Evolutionary conservation across 371 early-diverging fungal species (phyloP), one percentile per base, ranked within the genome.

Genomic region (Apophysomyces trapeziformis): DNA sequence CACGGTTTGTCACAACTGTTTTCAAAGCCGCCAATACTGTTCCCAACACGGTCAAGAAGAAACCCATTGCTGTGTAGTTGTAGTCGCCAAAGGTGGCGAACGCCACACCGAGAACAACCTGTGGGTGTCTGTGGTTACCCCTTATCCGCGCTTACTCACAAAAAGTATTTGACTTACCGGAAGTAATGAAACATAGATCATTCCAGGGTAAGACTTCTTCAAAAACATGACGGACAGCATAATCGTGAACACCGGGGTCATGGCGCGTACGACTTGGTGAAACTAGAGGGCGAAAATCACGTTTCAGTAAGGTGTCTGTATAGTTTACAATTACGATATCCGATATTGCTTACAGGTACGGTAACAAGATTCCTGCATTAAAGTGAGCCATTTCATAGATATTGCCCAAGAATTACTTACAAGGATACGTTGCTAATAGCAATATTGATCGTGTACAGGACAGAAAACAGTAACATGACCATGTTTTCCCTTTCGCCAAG

Each of bases 261-360:
- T 95, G 59, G 92, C 90, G 21, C 96, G 86, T 8, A 96, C 92
- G 8, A 93, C 91, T 84, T 96, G 95, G 73, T 96, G 95, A 65
- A 95, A 92, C 72, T 90, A 73, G 32, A 26, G 32, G 32, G 32
- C 11, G 43, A 43, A 14, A 59, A 37, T 2, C 50, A 36, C 16
- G 43, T 3, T 26, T 45, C 46, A 45, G 13, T 45, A 45, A 45
- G 5, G 13, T 12, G 8, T 45, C 12, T 2, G n/a, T 45, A 13
- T 13, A 45, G 46, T 26, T 26, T 6, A 45, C 14, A 13, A 45
- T 7, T 45, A n/a, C 16, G 44, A 46, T 45, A 26, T 41, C 21
- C 37, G 12, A 54, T 46, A 13, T 14, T 26, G 37, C 76, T 68
- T 80, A 80, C 80, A 57, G 80, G 77, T 18, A 80, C 80, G 63